phyloP scores from a whole-genome alignment of 2,329 filamentous ascomycete genomes.

The Dactylellina parvicollis region DNA sequence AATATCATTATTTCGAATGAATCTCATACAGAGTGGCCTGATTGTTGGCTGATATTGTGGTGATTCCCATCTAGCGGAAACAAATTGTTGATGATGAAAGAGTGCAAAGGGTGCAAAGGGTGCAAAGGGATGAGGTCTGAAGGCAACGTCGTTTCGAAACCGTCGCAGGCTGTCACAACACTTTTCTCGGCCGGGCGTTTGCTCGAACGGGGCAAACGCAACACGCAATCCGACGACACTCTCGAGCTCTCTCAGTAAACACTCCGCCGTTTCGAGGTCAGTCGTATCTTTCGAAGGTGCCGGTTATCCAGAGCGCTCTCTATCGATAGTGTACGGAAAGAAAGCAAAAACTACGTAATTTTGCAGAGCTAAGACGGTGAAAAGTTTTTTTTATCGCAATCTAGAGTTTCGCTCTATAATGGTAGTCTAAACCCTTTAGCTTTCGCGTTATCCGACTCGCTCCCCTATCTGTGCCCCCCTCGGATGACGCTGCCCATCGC shows the following conservation, averaged over 20 bases:
- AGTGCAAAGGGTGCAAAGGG: conserved; percentile 14
- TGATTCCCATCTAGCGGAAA: conserved; percentile 27
- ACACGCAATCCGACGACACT: neutral
- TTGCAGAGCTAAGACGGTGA: too few relatives aligned
- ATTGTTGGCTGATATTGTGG: conserved; percentile 30
- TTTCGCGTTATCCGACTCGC: conserved; percentile 1
- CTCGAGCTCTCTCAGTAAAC: neutral
- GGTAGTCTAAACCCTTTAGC: too few relatives aligned
- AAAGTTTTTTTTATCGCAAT: too few relatives aligned
- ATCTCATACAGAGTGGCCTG: conserved; percentile 46
- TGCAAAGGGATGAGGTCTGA: conserved; percentile 28
- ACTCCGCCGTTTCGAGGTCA: neutral
- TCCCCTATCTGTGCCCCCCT: neutral
- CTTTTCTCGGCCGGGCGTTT: conserved; percentile 21
- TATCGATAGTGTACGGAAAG: too few relatives aligned
- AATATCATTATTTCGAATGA: neutral
- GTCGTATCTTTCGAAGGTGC: neutral
- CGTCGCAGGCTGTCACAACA: conserved; percentile 43
- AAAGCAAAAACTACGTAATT: too few relatives aligned
- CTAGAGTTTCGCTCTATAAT: too few relatives aligned
- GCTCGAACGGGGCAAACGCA: conserved; percentile 1
- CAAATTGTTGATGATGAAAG: neutral
- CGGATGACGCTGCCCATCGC: neutral
- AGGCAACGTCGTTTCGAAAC: conserved; percentile 39
- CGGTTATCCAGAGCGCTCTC: too few relatives aligned